These are phyloP conservation scores for Trichoderma breve DNA, from an alignment of 2,329 filamentous ascomycete genomes.

Conservation along the genomic window DNA sequence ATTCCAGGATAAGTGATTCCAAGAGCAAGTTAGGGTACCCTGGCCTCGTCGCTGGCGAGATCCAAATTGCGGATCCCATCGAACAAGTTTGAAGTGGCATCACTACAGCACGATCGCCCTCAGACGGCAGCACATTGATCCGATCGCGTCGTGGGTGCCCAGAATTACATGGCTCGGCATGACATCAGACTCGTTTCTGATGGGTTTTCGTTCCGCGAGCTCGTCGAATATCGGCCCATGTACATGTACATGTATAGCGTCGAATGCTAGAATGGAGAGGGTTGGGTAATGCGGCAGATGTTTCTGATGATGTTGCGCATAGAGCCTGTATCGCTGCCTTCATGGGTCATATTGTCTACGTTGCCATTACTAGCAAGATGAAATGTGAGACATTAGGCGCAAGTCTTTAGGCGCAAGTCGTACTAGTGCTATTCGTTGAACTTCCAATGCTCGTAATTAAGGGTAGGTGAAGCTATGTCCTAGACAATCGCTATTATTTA, in stretches of 20 bases:
- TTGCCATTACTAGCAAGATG: neutral
- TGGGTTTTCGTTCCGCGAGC: neutral
- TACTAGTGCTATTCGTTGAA: neutral
- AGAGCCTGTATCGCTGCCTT: neutral
- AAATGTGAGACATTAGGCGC: neutral
- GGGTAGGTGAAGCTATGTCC: neutral
- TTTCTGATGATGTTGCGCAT: neutral
- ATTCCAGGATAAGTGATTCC: neutral
- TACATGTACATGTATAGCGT: too few relatives aligned
- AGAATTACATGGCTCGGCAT: neutral
- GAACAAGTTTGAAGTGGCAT: neutral
- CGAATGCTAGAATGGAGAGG: neutral
- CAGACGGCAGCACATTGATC: neutral
- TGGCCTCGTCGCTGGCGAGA: neutral
- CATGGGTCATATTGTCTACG: neutral
- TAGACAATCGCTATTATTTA: neutral
- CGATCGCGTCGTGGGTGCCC: neutral
- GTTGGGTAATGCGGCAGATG: neutral
- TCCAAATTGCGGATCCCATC: neutral
- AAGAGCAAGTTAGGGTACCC: neutral
- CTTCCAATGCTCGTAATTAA: neutral
- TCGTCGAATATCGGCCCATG: neutral
- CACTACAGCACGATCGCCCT: neutral
- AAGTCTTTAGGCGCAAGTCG: neutral
- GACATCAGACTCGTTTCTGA: neutral